A percentile compares a stretch with the other conserved stretches of the same genome.
Conservation (phyloP, 2,329 filamentous ascomycete species). For the Sporothrix pallida region DNA sequence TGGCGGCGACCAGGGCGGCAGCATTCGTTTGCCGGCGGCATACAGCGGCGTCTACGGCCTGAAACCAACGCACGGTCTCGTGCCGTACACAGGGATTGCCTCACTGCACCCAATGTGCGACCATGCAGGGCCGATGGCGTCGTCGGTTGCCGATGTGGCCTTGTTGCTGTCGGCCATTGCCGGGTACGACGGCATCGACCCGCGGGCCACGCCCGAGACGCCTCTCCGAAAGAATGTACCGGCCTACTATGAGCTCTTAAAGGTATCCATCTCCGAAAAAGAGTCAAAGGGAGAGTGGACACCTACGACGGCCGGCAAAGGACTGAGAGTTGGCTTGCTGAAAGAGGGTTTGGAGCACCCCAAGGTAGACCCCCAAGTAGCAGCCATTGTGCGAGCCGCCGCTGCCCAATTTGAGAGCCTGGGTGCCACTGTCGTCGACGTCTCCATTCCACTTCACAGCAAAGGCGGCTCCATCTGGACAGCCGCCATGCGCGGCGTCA, state of each 20-base stretch:
- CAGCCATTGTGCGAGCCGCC: constrained; percentile 47
- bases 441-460: constrained; percentile 56
- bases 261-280: constrained; percentile 38
- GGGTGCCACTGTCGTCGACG: constrained; percentile 52
- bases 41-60: constrained; percentile 52
- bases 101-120: constrained; percentile 51
- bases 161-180: constrained; percentile 50
- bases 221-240: constrained; percentile 45
- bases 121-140: constrained; percentile 54
- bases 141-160: constrained; percentile 51
- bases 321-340: constrained; percentile 54
- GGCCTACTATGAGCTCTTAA: constrained; percentile 44
- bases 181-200: constrained; percentile 57
- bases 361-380: constrained; percentile 49
- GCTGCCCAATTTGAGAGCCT: constrained; percentile 47
- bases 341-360: constrained; percentile 51
- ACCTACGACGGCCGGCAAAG: constrained; percentile 44
- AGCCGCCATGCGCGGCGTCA: constrained; percentile 44
- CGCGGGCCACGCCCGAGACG: constrained; percentile 48
- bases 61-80: constrained; percentile 56
- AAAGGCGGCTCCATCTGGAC: constrained; percentile 57
- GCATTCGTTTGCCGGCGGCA: constrained; percentile 65
- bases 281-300: constrained; percentile 39
- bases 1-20: constrained; percentile 75
- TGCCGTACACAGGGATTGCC: constrained; percentile 57